phyloP scores from a whole-genome alignment of 805 yeast species.

The Cyberlindnera americana region DNA sequence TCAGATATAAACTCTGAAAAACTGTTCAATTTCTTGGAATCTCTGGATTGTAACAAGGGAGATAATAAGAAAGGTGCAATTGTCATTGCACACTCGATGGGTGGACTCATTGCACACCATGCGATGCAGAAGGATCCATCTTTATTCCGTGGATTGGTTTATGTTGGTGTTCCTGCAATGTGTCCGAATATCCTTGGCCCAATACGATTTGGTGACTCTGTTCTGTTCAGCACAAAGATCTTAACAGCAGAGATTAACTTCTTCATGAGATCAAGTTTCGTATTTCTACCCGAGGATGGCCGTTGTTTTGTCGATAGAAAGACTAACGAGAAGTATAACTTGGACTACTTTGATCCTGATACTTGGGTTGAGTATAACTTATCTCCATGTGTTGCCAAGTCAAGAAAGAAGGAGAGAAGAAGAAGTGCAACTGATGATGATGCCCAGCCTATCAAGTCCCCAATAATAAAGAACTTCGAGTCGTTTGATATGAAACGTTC shows the following conservation, averaged over 20 bases:
- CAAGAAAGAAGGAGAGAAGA: constrained; percentile 11
- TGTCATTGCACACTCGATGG: constrained; percentile 91
- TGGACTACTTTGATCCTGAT: constrained; percentile 78
- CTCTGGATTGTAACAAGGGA: constrained; percentile 38
- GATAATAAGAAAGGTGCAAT: constrained; percentile 55
- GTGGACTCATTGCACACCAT: constrained; percentile 82
- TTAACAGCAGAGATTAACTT: constrained; percentile 80
- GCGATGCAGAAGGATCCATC: constrained; percentile 67
- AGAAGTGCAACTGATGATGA: constrained; percentile 3
- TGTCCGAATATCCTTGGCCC: constrained; percentile 89
- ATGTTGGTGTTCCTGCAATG: constrained; percentile 80
- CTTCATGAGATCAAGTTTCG: constrained; percentile 81
- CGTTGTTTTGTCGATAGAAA: constrained; percentile 63
- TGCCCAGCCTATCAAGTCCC: neutral
- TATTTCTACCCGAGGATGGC: constrained; percentile 75
- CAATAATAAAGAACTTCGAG: constrained; percentile 7
- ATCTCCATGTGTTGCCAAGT: constrained; percentile 61
- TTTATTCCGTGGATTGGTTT: constrained; percentile 69
- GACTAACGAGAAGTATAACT: constrained; percentile 53
- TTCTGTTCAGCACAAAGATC: constrained; percentile 67
- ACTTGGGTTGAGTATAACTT: constrained; percentile 75
- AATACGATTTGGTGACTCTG: constrained; percentile 74
- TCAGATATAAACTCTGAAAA: constrained; percentile 51
- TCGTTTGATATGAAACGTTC: constrained; percentile 20
- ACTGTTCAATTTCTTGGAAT: constrained; percentile 44